Evolutionary conservation across 495 filamentous ascomycete genomes (phyloP).

Genomic region (Venustampulla echinocandica): DNA sequence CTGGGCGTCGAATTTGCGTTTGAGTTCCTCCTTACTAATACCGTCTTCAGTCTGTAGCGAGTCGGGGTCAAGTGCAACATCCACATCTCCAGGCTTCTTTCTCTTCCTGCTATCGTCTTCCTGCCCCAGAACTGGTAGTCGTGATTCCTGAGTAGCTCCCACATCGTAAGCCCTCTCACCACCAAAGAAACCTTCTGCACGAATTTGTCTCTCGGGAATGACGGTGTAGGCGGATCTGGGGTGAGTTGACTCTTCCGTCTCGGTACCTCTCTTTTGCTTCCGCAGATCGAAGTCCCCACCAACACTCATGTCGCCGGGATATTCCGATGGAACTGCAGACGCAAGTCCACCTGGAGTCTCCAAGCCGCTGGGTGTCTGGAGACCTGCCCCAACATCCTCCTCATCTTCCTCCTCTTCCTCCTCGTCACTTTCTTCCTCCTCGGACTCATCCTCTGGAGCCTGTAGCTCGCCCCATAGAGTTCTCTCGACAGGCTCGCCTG

Average conservation of each 20-base stretch:
- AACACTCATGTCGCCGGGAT: constrained; percentile 58
- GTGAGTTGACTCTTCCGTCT: constrained; percentile 72
- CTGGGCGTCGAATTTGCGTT: constrained; percentile 62
- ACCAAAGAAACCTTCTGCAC: constrained; percentile 88
- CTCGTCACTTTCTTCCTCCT: constrained; percentile 62
- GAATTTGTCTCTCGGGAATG: constrained; percentile 75
- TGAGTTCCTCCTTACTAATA: constrained; percentile 52
- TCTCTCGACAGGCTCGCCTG: constrained; percentile 77
- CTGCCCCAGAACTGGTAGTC: constrained; percentile 65
- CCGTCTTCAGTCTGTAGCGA: constrained; percentile 60
- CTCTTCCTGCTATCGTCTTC: constrained; percentile 75
- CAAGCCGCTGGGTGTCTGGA: constrained; percentile 65
- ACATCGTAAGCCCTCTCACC: constrained; percentile 90
- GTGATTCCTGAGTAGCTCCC: constrained; percentile 34
- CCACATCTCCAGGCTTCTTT: constrained; percentile 92
- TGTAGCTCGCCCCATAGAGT: constrained; percentile 93
- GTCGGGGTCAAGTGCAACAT: constrained; percentile 83
- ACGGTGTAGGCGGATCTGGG: constrained; percentile 80
- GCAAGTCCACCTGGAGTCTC: constrained; percentile 77
- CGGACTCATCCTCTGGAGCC: constrained; percentile 68
- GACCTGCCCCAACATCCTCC: constrained; percentile 47
- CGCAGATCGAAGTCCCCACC: constrained; percentile 86
- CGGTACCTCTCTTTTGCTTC: constrained; percentile 75
- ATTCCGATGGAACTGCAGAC: constrained; percentile 71
- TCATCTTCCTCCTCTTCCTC: constrained; percentile 68